phyloP scores from a whole-genome alignment of 495 filamentous ascomycete genomes.

The Podospora pseudoanserina region DNA sequence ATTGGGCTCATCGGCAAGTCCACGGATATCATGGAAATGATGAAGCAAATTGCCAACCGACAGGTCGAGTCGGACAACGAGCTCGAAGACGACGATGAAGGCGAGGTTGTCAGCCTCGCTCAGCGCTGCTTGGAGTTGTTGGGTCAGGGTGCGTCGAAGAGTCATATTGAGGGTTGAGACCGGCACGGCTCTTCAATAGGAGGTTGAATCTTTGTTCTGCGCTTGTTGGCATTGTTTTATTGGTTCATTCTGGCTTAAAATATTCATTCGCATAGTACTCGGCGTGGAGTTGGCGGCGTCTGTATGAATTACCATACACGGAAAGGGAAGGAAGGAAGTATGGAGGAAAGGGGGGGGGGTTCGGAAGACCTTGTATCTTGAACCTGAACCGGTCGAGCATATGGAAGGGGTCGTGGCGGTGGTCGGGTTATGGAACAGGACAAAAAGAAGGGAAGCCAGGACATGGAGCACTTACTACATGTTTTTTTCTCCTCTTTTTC shows the following conservation, averaged over 20 bases:
- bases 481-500: not conserved
- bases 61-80: slow-evolving; percentile 89
- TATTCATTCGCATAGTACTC: slow-evolving; percentile 32
- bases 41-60: slow-evolving; percentile 83
- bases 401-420: slow-evolving; percentile 8
- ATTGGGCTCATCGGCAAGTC: slow-evolving; percentile 81
- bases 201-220: slow-evolving; percentile 3
- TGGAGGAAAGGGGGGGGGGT: slow-evolving; percentile 4
- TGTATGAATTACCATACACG: slow-evolving; percentile 39
- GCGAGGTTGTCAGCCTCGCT: slow-evolving; percentile 88
- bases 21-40: slow-evolving; percentile 84
- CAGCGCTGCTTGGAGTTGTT: slow-evolving; percentile 84
- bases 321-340: slow-evolving; percentile 16
- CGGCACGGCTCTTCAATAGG: not conserved
- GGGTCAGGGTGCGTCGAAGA: slow-evolving; percentile 54
- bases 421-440: not conserved
- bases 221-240: slow-evolving; percentile 10
- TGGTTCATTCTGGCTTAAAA: slow-evolving; percentile 25
- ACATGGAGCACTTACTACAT: not conserved
- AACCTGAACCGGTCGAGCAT: slow-evolving; percentile 12
- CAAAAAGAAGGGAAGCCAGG: not conserved
- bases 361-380: slow-evolving; percentile 24
- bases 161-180: slow-evolving; percentile 53
- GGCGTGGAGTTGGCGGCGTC: slow-evolving; percentile 41
- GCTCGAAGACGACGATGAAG: slow-evolving; percentile 78